phyloP scores from a whole-genome alignment of 139 green algal genomes.

The Chlamydomonas applanata region DNA sequence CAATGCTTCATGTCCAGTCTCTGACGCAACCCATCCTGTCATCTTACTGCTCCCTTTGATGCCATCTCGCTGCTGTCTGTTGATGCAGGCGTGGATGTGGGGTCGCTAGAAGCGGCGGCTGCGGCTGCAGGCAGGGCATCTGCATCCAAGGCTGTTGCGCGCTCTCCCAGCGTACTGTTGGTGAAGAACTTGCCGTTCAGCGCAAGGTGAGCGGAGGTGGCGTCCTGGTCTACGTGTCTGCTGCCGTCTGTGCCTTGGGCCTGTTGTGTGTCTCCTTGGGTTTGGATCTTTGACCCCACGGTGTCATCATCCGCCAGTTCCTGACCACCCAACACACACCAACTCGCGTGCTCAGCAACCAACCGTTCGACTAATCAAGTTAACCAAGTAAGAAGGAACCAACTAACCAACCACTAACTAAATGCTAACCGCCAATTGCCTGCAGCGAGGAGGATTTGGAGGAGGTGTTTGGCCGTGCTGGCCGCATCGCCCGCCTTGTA shows the following conservation, averaged over 20 bases:
- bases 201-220: background rate
- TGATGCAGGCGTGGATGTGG: slow-evolving; percentile 69
- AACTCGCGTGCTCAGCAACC: no score
- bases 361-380: background rate
- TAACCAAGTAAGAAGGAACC: background rate
- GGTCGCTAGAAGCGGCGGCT: slow-evolving; percentile 74
- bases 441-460: slow-evolving; percentile 65
- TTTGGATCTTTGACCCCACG: no score
- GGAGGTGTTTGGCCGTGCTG: slow-evolving; percentile 56
- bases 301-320: background rate
- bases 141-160: slow-evolving; percentile 41
- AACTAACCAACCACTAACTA: background rate
- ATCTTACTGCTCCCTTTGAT: no score
- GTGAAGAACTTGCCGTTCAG: slow-evolving; percentile 97
- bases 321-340: background rate
- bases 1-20: no score
- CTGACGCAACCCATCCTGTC: no score
- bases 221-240: no score
- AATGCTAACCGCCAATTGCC: background rate
- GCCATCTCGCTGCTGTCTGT: no score
- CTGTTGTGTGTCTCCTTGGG: no score
- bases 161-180: slow-evolving; percentile 72
- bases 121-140: slow-evolving; percentile 52
- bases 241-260: no score
- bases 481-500: slow-evolving; percentile 72